Percentiles rank a stretch among this genome's conserved stretches.
phyloP scores from a whole-genome alignment of 257 asterid species.

The Nicotiana otophora region DNA sequence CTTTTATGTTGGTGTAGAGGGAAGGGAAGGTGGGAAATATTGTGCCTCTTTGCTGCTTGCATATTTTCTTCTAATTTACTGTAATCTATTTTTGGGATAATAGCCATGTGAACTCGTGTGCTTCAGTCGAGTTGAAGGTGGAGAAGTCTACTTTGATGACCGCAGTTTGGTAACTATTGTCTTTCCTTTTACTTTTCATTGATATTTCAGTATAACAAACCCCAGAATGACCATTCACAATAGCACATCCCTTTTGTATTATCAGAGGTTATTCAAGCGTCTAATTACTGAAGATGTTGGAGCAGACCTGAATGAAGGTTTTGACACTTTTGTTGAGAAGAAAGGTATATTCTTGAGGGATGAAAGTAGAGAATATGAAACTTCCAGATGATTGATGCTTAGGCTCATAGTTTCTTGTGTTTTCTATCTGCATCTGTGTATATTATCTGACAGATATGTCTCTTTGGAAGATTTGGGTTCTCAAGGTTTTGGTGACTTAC shows the following conservation, averaged over 20 bases:
- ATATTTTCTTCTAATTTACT: not conserved
- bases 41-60: not conserved
- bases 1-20: not conserved
- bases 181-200: not conserved
- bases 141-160: conserved; percentile 90
- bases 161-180: conserved; percentile 78
- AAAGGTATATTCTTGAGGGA: conserved; percentile 49
- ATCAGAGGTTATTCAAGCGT: conserved; percentile 89
- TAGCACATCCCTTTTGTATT: not conserved
- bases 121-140: conserved; percentile 91
- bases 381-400: not conserved
- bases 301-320: conserved; percentile 84
- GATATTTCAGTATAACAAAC: not conserved
- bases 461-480: conserved; percentile 77
- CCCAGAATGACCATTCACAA: not conserved
- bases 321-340: conserved; percentile 69
- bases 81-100: not conserved
- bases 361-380: conserved; percentile 8
- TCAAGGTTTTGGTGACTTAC: conserved; percentile 92
- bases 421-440: conserved; percentile 13
- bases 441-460: conserved; percentile 16
- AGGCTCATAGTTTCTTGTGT: conserved; percentile 11
- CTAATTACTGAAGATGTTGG: conserved; percentile 87
- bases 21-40: not conserved
- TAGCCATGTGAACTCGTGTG: conserved; percentile 99